phyloP scores from a whole-genome alignment of 371 early-diverging fungal genomes.

The Mortierella sp. region DNA sequence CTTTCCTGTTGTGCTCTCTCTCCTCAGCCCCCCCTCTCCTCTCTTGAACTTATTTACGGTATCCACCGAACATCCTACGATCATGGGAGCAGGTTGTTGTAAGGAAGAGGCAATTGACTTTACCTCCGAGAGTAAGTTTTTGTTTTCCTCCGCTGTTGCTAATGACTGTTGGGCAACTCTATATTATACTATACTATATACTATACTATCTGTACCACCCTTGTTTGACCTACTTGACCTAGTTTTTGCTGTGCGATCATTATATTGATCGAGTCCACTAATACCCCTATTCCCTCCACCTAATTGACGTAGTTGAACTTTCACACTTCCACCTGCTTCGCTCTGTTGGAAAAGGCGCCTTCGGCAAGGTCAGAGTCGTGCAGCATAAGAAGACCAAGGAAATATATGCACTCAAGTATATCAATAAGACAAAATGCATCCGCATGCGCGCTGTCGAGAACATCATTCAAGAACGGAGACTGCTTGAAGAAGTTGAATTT shows the following conservation, averaged over 20 bases:
- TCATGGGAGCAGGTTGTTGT: constrained; percentile 67
- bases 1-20: neutral
- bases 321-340: constrained; percentile 77
- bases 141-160: neutral
- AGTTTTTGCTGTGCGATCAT: too few relatives aligned
- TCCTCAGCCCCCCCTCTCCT: neutral
- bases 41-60: too few relatives aligned
- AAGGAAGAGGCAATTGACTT: constrained; percentile 63
- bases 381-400: constrained; percentile 81
- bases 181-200: too few relatives aligned
- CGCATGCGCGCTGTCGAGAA: constrained; percentile 76
- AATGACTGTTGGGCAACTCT: neutral
- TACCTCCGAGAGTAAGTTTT: constrained; percentile 57
- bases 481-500: constrained; percentile 74
- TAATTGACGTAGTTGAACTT: constrained; percentile 59
- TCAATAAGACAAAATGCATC: constrained; percentile 81
- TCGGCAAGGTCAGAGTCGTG: constrained; percentile 86
- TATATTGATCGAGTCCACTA: too few relatives aligned
- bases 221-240: too few relatives aligned
- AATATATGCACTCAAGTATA: constrained; percentile 87
- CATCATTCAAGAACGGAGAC: constrained; percentile 74
- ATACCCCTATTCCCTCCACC: too few relatives aligned
- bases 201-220: too few relatives aligned
- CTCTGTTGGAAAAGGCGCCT: constrained; percentile 80
- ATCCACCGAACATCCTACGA: neutral